Base-by-base conservation (phyloP, 345 rosid genomes). In the Erysimum cheiranthoides region DNA sequence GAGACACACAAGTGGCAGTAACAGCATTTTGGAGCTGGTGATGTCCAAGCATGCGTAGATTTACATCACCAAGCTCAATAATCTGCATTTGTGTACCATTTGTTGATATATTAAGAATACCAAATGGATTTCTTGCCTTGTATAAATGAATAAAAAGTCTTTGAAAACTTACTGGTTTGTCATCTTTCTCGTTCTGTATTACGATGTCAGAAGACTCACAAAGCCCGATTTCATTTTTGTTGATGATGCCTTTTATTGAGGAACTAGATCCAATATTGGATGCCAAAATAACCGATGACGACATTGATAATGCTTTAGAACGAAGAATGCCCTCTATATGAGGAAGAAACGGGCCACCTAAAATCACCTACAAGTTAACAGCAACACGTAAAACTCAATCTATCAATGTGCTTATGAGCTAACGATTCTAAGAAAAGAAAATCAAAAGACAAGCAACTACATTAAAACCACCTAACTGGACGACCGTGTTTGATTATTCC, bases 1-100 rank as follows among this genome's bases (percentile, higher is more conserved):
- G 91, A 16, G 90, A 89, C 0, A 83, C 74, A 18, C 90, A 92
- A 62, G 87, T 74, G 49, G 99, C 99, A 32, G 91, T 90, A 21
- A 79, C 80, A 21, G 97, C 99, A 82, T 95, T 95, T 25, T 83
- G 97, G 73, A 95, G 90, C 84, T 95, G 97, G 81, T 95, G 99
- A 68, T 68, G 80, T 78, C 99, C 97, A 68, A 88, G 88, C 92
- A 95, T 85, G 73, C 75, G 78, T 59, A 92, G 70, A 52, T 82
- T 84, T 49, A 95, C 71, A 74, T 86, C 90, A 79, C 73, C 53
- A 80, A 95, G 82, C 85, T 87, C 81, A 49, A 80, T 61, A 51
- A 67, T 82, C 99, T 95, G 91, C 83, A 52, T 51, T 13, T 9
- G 54, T 34, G 16, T 13, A 53, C 12, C 46, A 31, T 32, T 42